A percentile compares a stretch with the other conserved stretches of the same genome.
These are phyloP conservation scores for Peronospora belbahrii DNA, from an alignment of 352 stramenopile genomes.

Conservation along the genomic window DNA sequence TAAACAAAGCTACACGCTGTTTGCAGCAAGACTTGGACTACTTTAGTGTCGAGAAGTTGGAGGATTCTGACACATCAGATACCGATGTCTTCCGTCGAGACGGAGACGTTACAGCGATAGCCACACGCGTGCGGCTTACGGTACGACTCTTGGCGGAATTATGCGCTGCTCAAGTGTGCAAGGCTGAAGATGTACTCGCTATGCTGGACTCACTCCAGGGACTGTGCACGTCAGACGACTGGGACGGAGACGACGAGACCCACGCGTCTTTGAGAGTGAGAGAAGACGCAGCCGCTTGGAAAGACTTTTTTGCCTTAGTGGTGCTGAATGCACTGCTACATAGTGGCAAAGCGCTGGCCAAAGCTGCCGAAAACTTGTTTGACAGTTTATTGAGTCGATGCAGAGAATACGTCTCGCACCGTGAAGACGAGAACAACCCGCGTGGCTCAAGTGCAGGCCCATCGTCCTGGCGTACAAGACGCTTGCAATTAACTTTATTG, in stretches of 20 bases:
- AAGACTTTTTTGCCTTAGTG: slow-evolving; percentile 66
- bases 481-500: slow-evolving; percentile 57
- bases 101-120: slow-evolving; percentile 36
- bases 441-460: slow-evolving; percentile 30
- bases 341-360: slow-evolving; percentile 38
- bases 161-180: slow-evolving; percentile 46
- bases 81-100: slow-evolving; percentile 19
- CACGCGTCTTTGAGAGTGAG: slow-evolving; percentile 25
- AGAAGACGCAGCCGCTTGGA: slow-evolving; percentile 57
- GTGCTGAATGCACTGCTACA: slow-evolving; percentile 68
- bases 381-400: slow-evolving; percentile 63
- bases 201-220: slow-evolving; percentile 56
- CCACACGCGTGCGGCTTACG: slow-evolving; percentile 44
- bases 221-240: slow-evolving; percentile 56
- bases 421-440: slow-evolving; percentile 57
- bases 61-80: slow-evolving; percentile 13
- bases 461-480: slow-evolving; percentile 61
- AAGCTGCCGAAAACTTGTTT: slow-evolving; percentile 46
- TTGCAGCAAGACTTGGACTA: slow-evolving; percentile 60
- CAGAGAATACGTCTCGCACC: slow-evolving; percentile 58
- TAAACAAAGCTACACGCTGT: slow-evolving; percentile 25
- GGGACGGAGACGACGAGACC: slow-evolving; percentile 41
- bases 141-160: slow-evolving; percentile 62
- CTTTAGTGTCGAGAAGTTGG: slow-evolving; percentile 31
- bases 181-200: slow-evolving; percentile 50